Conservation (phyloP, 139 green algal species). For the Bryopsis sp. region DNA sequence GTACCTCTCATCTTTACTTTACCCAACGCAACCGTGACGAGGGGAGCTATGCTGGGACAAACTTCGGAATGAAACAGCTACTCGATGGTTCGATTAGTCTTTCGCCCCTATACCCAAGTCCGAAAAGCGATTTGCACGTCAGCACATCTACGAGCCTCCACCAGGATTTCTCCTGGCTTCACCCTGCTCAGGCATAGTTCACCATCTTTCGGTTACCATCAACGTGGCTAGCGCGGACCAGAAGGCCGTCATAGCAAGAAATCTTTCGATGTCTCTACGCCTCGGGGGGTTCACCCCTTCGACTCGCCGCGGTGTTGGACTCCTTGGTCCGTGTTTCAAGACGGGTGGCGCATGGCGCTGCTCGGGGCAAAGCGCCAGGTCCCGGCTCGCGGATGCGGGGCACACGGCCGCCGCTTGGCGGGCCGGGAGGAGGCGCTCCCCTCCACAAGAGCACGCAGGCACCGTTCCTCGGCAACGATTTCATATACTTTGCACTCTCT, state of each 20-base stretch:
- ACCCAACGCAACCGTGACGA: conserved; percentile 73
- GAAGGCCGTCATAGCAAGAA: conserved; percentile 60
- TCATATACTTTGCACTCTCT: conserved; percentile 94
- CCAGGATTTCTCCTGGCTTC: conserved; percentile 91
- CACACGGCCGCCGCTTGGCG: too few species aligned
- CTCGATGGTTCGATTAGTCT: conserved; percentile 97
- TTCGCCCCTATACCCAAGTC: conserved; percentile 96
- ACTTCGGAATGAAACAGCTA: conserved; percentile 94
- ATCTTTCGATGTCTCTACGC: conserved; percentile 68
- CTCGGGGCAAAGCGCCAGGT: conserved; percentile 37
- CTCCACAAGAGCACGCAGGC: too few species aligned
- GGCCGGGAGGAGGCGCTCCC: too few species aligned
- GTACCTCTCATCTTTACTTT: conserved; percentile 90
- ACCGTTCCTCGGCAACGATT: conserved; percentile 90
- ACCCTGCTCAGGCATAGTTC: conserved; percentile 91
- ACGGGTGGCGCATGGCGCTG: conserved; percentile 72
- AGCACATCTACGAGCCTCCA: conserved; percentile 91
- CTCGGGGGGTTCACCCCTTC: conserved; percentile 82
- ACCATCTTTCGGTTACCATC: conserved; percentile 92
- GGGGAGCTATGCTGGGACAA: conserved; percentile 87
- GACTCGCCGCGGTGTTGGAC: conserved; percentile 88
- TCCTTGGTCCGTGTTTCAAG: conserved; percentile 97
- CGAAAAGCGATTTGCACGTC: conserved; percentile 95
- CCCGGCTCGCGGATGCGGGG: too few species aligned
- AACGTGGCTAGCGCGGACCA: conserved; percentile 68